These are phyloP conservation scores for Talaromyces verruculosus DNA, from an alignment of 2,329 filamentous ascomycete species.

Conservation along the genomic window DNA sequence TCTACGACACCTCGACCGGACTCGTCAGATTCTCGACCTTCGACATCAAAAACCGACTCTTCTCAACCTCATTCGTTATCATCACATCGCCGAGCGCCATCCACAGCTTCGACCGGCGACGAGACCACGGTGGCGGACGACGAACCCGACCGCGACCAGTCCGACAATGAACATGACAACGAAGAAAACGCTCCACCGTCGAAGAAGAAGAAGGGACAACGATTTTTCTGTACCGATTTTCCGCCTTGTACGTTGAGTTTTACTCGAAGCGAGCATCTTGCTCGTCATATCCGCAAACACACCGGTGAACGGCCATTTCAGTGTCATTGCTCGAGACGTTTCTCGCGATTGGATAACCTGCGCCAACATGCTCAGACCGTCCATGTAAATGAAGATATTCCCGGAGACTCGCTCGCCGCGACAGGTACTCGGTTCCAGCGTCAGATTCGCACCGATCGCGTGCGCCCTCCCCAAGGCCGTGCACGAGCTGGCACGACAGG, in stretches of 20 bases:
- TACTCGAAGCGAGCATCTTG: slow-evolving; percentile 91
- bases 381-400: slow-evolving; percentile 96
- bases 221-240: slow-evolving; percentile 94
- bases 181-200: slow-evolving; percentile 59
- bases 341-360: slow-evolving; percentile 91
- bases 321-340: slow-evolving; percentile 89
- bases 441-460: slow-evolving; percentile 83
- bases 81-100: slow-evolving; percentile 38
- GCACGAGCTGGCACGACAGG: slow-evolving; percentile 75
- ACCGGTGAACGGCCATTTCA: slow-evolving; percentile 96
- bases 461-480: slow-evolving; percentile 67
- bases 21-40: slow-evolving; percentile 29
- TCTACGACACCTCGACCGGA: slow-evolving; percentile 57
- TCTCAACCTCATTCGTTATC: slow-evolving; percentile 28
- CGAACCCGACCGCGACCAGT: slow-evolving; percentile 64
- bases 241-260: slow-evolving; percentile 94
- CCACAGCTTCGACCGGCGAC: slow-evolving; percentile 49
- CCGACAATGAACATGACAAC: slow-evolving; percentile 61
- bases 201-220: slow-evolving; percentile 95
- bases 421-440: slow-evolving; percentile 89
- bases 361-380: slow-evolving; percentile 97
- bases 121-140: slow-evolving; percentile 78
- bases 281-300: slow-evolving; percentile 96
- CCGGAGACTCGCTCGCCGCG: slow-evolving; percentile 86
- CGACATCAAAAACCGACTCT: slow-evolving; percentile 41